A percentile compares a stretch with the other conserved stretches of the same genome.
Evolutionary conservation across 2,329 filamentous ascomycete species (phyloP).

Genomic region (Rhynchosporium graminicola): DNA sequence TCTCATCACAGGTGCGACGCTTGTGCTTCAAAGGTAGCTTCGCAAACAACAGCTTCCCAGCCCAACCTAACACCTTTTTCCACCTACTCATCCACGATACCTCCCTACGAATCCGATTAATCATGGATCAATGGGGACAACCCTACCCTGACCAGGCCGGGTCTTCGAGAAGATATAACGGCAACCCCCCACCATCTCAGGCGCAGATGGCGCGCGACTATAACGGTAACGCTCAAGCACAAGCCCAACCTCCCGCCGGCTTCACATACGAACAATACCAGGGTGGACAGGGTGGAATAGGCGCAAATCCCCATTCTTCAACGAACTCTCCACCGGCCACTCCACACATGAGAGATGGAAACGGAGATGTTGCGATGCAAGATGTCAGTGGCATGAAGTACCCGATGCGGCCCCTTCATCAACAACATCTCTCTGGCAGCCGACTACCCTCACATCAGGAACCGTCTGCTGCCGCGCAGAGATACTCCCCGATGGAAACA

Average conservation of each 20-base stretch:
- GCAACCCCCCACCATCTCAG: constrained; percentile 48
- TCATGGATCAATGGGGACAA: constrained; percentile 65
- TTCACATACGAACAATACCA: constrained; percentile 72
- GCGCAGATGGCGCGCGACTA: constrained; percentile 53
- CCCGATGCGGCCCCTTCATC: constrained; percentile 74
- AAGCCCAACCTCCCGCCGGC: constrained; percentile 55
- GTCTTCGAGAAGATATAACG: constrained; percentile 66
- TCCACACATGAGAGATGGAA: constrained; percentile 67
- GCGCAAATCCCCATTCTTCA: constrained; percentile 52
- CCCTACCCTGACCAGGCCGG: constrained; percentile 65
- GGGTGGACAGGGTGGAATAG: constrained; percentile 50
- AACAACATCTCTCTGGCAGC: constrained; percentile 64
- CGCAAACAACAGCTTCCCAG: constrained; percentile 15
- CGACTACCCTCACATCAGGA: constrained; percentile 66
- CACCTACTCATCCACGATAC: constrained; percentile 15
- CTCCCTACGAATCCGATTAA: constrained; percentile 28
- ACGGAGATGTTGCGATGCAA: constrained; percentile 82
- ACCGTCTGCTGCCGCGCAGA: constrained; percentile 79
- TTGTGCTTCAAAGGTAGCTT: constrained; percentile 17
- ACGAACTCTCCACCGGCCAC: constrained; percentile 59
- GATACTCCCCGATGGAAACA: constrained; percentile 95
- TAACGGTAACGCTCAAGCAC: constrained; percentile 38
- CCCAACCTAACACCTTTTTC: constrained; percentile 7
- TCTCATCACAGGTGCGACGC: constrained; percentile 23
- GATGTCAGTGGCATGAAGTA: constrained; percentile 85